These are phyloP conservation scores for Aspergillus fumigatus DNA, from an alignment of 2,329 filamentous ascomycete genomes.

Conservation along the genomic window DNA sequence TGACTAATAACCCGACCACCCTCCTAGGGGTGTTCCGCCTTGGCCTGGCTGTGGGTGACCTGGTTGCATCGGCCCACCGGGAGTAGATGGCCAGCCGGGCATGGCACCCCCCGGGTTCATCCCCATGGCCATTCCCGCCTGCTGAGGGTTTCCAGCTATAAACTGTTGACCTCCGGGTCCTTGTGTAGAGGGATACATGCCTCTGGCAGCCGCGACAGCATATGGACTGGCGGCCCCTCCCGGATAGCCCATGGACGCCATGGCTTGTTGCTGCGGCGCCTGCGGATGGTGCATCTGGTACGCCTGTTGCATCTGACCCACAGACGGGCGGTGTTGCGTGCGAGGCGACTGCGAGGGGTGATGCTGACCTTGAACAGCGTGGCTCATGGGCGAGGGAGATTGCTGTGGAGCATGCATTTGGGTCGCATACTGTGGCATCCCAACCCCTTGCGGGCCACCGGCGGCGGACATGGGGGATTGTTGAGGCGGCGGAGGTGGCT, in stretches of 20 bases:
- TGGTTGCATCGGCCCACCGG: constrained; percentile 34
- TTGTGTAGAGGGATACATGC: constrained; percentile 36
- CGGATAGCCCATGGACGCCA: constrained; percentile 36
- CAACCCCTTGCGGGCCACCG: constrained; percentile 35
- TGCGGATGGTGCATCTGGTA: constrained; percentile 36
- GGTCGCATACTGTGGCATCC: constrained; percentile 38
- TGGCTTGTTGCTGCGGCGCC: constrained; percentile 28
- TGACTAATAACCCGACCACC: constrained; percentile 35
- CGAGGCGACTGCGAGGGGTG: constrained; percentile 42
- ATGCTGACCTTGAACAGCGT: constrained; percentile 27
- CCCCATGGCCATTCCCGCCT: constrained; percentile 32
- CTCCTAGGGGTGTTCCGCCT: constrained; percentile 34
- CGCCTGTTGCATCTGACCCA: constrained; percentile 34
- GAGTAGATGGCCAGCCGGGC: constrained; percentile 33
- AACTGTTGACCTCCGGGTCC: constrained; percentile 30
- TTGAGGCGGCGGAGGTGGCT: constrained; percentile 59
- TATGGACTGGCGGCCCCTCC: constrained; percentile 30
- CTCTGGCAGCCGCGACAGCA: constrained; percentile 28
- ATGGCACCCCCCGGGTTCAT: constrained; percentile 33
- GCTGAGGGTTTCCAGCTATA: constrained; percentile 32
- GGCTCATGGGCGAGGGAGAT: constrained; percentile 34
- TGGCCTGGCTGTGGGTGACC: constrained; percentile 36
- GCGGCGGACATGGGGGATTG: constrained; percentile 48
- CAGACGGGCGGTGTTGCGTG: constrained; percentile 33
- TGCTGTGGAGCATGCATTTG: constrained; percentile 37